These are phyloP conservation scores for Pseudozyma sp. DNA, from an alignment of 1,284 basidiomycete genomes.

Conservation along the genomic window DNA sequence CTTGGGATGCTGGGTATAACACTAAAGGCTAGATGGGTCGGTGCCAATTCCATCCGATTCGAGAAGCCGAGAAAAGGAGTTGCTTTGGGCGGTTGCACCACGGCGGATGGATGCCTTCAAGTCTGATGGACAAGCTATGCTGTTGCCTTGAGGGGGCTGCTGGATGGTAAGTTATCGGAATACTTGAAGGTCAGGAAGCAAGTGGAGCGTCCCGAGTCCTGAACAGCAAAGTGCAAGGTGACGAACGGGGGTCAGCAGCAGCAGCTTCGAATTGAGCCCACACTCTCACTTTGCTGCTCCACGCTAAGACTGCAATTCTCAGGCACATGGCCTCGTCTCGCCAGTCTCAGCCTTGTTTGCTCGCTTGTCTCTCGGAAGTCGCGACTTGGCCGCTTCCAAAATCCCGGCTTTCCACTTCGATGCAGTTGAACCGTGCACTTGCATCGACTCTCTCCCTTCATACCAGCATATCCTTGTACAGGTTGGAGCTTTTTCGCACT, in stretches of 20 bases:
- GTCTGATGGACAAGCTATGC: too few species aligned
- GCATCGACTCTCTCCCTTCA: not conserved
- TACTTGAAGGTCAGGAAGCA: not conserved
- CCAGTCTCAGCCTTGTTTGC: not conserved
- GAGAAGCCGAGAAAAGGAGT: not conserved
- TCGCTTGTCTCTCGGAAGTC: constrained; percentile 1
- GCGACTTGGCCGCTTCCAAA: not conserved
- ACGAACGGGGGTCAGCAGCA: not conserved
- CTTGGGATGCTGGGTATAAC: not conserved
- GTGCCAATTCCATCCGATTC: not conserved
- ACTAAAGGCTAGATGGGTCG: not conserved
- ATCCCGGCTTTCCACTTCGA: not conserved
- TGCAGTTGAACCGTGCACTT: not conserved
- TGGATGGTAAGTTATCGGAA: not conserved
- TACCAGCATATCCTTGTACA: too few species aligned
- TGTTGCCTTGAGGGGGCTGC: not conserved
- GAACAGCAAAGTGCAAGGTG: not conserved
- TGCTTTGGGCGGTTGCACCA: not conserved
- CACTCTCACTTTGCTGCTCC: not conserved
- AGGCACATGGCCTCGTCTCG: not conserved
- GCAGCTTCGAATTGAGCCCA: not conserved
- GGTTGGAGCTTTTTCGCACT: too few species aligned
- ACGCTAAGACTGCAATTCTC: not conserved
- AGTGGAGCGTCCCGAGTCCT: too few species aligned
- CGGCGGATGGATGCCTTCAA: not conserved